Base-by-base conservation (phyloP, 192 early-diverging fungal species). In the Podila verticillata region DNA sequence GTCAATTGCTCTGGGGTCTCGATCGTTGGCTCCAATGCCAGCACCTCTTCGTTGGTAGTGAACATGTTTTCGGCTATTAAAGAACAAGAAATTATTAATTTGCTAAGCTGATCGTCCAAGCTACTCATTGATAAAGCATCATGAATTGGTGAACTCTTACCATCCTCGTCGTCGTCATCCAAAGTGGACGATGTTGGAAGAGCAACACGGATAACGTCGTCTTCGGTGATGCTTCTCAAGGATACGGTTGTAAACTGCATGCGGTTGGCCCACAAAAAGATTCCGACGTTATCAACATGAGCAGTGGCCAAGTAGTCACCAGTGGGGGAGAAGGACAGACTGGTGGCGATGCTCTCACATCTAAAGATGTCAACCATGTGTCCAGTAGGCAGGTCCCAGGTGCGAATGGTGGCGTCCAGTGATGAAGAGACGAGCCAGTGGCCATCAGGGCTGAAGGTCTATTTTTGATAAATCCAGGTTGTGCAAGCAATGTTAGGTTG, bases 351-450 rank as follows among this genome's bases (percentile, higher is more conserved):
- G 63, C 91, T 87, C 48, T 90, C 87, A 5, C 94, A 90, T 32
- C 85, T 84, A 84, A 97, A 95, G 54, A 91, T 82, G 83, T 97
- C 97, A 36, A 99, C 88, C 88, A 95, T 84, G 61, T 94, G 86
- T 8, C 96, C 96, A 1, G 95, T 93, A 9, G 97, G 96, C 61
- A 99, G 81, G 84, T 99, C 98, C 97, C 97, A 99, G 2, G 96
- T 96, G 63, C 96, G 90, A 51, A 99, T 87, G 7, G 93, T 96
- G 48, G 89, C 84, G 87, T 99, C 98, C 61, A 95, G 83, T 19
- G 92, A 91, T 10, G 87, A 65, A 4, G 94, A 93, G 30, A 98
- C 89, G 8, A 99, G 83, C 95, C 95, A 95, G 59, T 97, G 91
- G 57, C 93, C 94, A 82, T 99, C 97, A 17, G 93, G 93, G 73